These are phyloP conservation scores for Gaeumannomyces tritici DNA, from an alignment of 2,329 filamentous ascomycete species.

Conservation along the genomic window DNA sequence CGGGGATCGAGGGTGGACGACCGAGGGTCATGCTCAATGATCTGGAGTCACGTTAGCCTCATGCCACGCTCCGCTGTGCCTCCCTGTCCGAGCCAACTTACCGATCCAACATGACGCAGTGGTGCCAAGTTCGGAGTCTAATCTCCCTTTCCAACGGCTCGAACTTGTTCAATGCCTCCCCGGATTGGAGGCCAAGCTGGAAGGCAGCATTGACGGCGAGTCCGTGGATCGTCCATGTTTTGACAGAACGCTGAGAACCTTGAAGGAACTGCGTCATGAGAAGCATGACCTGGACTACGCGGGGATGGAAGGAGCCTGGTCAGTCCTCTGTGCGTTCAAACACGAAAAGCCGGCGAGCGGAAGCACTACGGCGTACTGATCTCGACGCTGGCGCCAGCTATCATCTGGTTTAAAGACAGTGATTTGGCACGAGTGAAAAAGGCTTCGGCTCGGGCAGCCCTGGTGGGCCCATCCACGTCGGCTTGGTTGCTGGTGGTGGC, in stretches of 20 bases:
- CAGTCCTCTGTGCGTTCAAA: too few relatives aligned
- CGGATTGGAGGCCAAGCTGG: conserved; percentile 40
- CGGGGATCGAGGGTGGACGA: conserved; percentile 33
- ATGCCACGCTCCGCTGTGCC: background rate
- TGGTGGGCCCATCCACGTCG: conserved; percentile 20
- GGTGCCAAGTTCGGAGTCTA: conserved; percentile 38
- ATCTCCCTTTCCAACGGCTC: conserved; percentile 33
- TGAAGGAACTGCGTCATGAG: conserved; percentile 42
- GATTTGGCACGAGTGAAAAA: conserved; percentile 33
- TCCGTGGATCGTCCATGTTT: conserved; percentile 45
- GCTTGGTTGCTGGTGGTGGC: conserved; percentile 21
- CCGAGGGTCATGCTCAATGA: conserved; percentile 42
- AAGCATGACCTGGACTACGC: conserved; percentile 35
- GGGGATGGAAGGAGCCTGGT: background rate
- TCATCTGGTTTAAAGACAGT: conserved; percentile 30
- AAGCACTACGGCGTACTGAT: too few relatives aligned
- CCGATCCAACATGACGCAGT: conserved; percentile 36
- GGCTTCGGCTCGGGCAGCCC: conserved; percentile 29
- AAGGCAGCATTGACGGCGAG: conserved; percentile 39
- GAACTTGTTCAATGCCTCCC: conserved; percentile 22
- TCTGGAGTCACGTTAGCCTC: conserved; percentile 13
- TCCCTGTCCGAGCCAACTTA: conserved; percentile 10
- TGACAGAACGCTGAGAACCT: conserved; percentile 40
- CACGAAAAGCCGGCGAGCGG: too few relatives aligned
- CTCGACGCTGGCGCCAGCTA: conserved; percentile 32